Evolutionary conservation across 2,329 filamentous ascomycete species (phyloP).

Genomic region (Nothophaeocryptopus gaeumannii): DNA sequence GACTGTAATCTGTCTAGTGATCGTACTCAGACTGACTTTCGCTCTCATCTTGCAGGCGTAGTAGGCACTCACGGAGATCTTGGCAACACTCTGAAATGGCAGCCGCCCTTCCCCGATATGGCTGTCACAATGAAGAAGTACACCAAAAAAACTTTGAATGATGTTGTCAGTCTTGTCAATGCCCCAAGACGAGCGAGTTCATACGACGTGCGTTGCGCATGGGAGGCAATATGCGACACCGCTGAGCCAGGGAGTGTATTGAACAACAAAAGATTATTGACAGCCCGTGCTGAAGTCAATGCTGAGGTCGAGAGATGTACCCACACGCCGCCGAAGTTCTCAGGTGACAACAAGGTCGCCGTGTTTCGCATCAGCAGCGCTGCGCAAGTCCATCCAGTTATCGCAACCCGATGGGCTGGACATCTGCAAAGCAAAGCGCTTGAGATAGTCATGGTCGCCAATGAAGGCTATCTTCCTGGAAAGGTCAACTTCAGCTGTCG

Average conservation of each 20-base stretch:
- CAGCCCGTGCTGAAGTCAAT: conserved; percentile 58
- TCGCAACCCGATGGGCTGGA: conserved; percentile 65
- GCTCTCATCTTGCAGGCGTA: conserved; percentile 26
- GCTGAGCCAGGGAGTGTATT: conserved; percentile 53
- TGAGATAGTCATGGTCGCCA: conserved; percentile 64
- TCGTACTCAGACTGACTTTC: too few relatives aligned
- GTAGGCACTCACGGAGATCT: conserved; percentile 64
- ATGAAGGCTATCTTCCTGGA: conserved; percentile 61
- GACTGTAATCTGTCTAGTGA: too few relatives aligned
- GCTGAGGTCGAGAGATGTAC: conserved; percentile 61
- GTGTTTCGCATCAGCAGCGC: conserved; percentile 60
- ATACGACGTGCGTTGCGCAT: conserved; percentile 60
- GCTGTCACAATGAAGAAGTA: conserved; percentile 56
- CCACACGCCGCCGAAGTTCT: conserved; percentile 63
- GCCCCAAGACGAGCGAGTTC: conserved; percentile 61
- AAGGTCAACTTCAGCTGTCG: conserved; percentile 68
- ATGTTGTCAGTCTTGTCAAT: conserved; percentile 63
- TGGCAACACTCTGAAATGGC: conserved; percentile 63
- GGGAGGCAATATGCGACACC: conserved; percentile 56
- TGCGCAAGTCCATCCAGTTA: conserved; percentile 64
- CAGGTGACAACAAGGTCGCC: conserved; percentile 59
- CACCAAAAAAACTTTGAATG: conserved; percentile 61
- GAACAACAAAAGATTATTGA: conserved; percentile 48
- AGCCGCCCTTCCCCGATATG: conserved; percentile 66
- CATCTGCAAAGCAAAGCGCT: conserved; percentile 58